A percentile compares a stretch with the other conserved stretches of the same genome.
phyloP scores from a whole-genome alignment of 1,139 yeast species.

The Yamadazyma aaseri region DNA sequence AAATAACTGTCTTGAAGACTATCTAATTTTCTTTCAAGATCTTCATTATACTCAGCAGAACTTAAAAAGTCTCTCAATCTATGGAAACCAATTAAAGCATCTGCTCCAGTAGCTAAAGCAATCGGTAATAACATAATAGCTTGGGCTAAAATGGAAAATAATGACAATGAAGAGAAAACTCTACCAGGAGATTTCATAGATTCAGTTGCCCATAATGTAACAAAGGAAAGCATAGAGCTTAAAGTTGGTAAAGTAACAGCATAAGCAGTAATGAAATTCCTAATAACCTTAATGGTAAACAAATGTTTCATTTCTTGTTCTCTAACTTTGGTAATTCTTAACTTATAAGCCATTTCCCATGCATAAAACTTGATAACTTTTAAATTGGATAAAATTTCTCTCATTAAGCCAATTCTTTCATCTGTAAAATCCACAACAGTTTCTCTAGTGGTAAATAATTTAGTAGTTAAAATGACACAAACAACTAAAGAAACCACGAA shows the following conservation, averaged over 20 bases:
- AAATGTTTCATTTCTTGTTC: constrained; percentile 40
- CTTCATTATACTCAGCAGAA: constrained; percentile 35
- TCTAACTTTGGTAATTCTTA: constrained; percentile 34
- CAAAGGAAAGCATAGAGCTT: constrained; percentile 42
- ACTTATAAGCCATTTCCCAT: constrained; percentile 47
- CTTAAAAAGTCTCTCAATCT: constrained; percentile 46
- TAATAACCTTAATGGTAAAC: constrained; percentile 42
- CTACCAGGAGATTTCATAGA: constrained; percentile 40
- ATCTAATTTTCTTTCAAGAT: constrained; percentile 20
- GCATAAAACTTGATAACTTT: constrained; percentile 48
- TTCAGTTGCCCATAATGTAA: constrained; percentile 43
- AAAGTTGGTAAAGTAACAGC: constrained; percentile 46
- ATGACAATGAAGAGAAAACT: constrained; percentile 51
- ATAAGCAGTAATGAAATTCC: constrained; percentile 47
- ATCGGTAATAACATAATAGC: constrained; percentile 54
- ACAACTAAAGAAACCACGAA: constrained; percentile 38
- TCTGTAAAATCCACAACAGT: constrained; percentile 41
- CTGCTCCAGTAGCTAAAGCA: constrained; percentile 55
- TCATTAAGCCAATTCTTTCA: constrained; percentile 43
- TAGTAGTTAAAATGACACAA: constrained; percentile 37
- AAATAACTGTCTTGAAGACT: constrained; percentile 18
- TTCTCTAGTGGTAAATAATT: constrained; percentile 37
- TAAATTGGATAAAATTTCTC: constrained; percentile 42
- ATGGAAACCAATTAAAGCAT: constrained; percentile 51
- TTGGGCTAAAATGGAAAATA: constrained; percentile 51